Conservation (phyloP, 148 eudicot genomes). For the Camellia granthamiana region DNA sequence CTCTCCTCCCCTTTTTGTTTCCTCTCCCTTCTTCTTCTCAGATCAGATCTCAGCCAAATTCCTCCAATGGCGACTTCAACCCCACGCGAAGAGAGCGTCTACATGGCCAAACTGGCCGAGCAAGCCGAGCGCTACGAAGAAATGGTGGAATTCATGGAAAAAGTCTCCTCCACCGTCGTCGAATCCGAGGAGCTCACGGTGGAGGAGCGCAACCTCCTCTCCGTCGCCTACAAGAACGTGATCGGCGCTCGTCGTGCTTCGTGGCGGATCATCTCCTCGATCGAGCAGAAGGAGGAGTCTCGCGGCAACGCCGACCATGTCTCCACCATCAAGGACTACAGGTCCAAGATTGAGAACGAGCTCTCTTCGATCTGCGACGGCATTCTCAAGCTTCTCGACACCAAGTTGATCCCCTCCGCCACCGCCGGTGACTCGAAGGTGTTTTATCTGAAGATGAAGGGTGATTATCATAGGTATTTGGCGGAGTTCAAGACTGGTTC, state of each 20-base stretch:
- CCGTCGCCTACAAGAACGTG: conserved; percentile 38
- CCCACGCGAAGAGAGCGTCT: conserved; percentile 21
- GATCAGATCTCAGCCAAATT: conserved; percentile 8
- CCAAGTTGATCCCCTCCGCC: conserved; percentile 20
- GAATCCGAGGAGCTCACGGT: conserved; percentile 26
- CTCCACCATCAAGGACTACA: conserved; percentile 21
- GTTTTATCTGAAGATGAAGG: conserved; percentile 34
- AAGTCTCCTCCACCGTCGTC: conserved; percentile 17
- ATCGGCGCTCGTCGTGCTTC: conserved; percentile 39
- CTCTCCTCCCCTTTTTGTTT: not conserved
- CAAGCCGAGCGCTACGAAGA: conserved; percentile 33
- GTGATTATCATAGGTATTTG: conserved; percentile 30
- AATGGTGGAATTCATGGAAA: conserved; percentile 36
- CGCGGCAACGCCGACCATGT: conserved; percentile 33
- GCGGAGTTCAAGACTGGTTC: conserved; percentile 27
- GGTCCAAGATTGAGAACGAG: conserved; percentile 28
- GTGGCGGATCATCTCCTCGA: conserved; percentile 32
- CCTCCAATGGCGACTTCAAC: conserved; percentile 16
- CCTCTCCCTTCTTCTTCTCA: not conserved
- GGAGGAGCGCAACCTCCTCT: conserved; percentile 38
- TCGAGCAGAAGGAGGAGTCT: conserved; percentile 33
- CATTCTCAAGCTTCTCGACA: conserved; percentile 23
- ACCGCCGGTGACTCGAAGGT: conserved; percentile 24
- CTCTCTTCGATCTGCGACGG: conserved; percentile 30
- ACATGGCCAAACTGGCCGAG: conserved; percentile 27